These are phyloP conservation scores for Mycena metata DNA, from an alignment of 768 basidiomycete genomes.

Conservation along the genomic window DNA sequence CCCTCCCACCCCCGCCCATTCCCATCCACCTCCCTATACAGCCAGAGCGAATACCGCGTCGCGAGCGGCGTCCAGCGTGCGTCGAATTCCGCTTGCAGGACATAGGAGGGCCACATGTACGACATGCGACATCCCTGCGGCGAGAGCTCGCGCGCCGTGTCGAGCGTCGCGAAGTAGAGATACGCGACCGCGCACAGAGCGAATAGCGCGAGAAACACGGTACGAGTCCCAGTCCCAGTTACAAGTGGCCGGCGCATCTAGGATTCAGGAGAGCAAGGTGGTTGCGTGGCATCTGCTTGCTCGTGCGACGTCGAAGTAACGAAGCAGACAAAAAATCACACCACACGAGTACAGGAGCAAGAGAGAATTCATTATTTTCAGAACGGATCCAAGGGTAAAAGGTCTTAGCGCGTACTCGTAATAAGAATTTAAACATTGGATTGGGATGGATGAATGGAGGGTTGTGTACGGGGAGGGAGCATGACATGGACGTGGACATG, in stretches of 20 bases:
- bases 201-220: slow-evolving; percentile 54
- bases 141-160: slow-evolving; percentile 68
- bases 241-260: slow-evolving; percentile 36
- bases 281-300: not conserved
- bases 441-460: not conserved
- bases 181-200: slow-evolving; percentile 50
- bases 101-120: slow-evolving; percentile 94
- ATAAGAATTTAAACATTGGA: slow-evolving; percentile 36
- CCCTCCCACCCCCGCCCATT: slow-evolving; percentile 74
- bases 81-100: slow-evolving; percentile 78
- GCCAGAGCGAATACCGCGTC: slow-evolving; percentile 83
- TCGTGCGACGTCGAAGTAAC: not conserved
- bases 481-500: too few species aligned
- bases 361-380: slow-evolving; percentile 35
- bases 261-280: slow-evolving; percentile 13
- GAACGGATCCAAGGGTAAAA: slow-evolving; percentile 10
- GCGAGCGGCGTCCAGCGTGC: slow-evolving; percentile 79
- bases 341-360: slow-evolving; percentile 11
- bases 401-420: slow-evolving; percentile 28
- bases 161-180: slow-evolving; percentile 59
- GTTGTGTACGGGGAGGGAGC: slow-evolving; percentile 44
- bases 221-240: too few species aligned
- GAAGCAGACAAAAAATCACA: not conserved
- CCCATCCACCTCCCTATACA: slow-evolving; percentile 81
- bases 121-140: slow-evolving; percentile 97